Evolutionary conservation across 2,329 filamentous ascomycete genomes (phyloP).

Genomic region (Capronia epimyces): DNA sequence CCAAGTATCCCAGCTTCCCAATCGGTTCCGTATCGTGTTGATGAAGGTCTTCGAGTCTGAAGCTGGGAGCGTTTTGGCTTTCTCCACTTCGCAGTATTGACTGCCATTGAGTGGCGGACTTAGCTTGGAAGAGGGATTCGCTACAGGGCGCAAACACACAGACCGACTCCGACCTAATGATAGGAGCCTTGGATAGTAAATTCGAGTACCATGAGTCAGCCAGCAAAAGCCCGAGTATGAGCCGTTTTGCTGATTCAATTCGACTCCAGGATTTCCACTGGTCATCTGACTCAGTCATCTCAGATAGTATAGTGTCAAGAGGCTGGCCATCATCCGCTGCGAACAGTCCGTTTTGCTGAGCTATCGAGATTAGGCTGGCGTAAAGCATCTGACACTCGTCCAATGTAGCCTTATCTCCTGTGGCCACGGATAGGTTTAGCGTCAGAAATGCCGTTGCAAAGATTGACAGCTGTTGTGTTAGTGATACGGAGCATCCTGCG

Average conservation of each 20-base stretch:
- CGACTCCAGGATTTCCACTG: constrained; percentile 51
- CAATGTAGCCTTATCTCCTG: constrained; percentile 43
- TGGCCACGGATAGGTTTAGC: constrained; percentile 47
- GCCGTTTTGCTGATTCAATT: constrained; percentile 48
- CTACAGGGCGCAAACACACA: constrained; percentile 45
- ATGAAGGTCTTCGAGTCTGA: constrained; percentile 30
- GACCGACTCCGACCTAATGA: constrained; percentile 44
- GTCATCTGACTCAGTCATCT: constrained; percentile 42
- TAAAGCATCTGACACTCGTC: constrained; percentile 49
- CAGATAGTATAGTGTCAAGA: constrained; percentile 40
- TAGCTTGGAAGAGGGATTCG: constrained; percentile 43
- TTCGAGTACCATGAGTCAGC: constrained; percentile 47
- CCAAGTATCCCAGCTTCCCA: constrained; percentile 33
- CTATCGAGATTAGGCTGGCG: constrained; percentile 45
- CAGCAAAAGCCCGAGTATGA: constrained; percentile 45
- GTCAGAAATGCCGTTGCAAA: constrained; percentile 47
- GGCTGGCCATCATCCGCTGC: constrained; percentile 43
- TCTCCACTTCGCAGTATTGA: constrained; percentile 36
- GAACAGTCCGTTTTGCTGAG: constrained; percentile 49
- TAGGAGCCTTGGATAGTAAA: constrained; percentile 44
- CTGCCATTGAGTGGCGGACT: constrained; percentile 35
- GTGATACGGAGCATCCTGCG: constrained; percentile 37
- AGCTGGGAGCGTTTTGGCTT: constrained; percentile 34
- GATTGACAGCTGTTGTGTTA: constrained; percentile 42
- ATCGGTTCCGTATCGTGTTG: constrained; percentile 35